These are phyloP conservation scores for Penicillium olsonii DNA, from an alignment of 2,329 filamentous ascomycete genomes.

Conservation along the genomic window DNA sequence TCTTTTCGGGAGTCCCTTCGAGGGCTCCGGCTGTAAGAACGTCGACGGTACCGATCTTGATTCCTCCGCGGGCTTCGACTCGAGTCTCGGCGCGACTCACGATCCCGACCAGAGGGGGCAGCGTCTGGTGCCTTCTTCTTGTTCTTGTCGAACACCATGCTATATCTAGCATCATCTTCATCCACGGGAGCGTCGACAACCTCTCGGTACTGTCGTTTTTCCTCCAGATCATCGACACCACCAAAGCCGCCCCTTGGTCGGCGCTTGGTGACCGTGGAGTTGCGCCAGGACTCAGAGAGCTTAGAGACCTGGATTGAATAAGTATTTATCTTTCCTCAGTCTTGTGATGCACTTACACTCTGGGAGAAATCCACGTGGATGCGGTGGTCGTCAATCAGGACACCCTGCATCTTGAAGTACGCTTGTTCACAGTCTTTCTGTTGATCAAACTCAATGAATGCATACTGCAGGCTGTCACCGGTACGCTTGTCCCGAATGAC, in stretches of 20 bases:
- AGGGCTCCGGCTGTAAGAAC: slow-evolving; percentile 35
- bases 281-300: slow-evolving; percentile 86
- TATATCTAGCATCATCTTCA: slow-evolving; percentile 61
- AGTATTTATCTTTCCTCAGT: slow-evolving; percentile 13
- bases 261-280: slow-evolving; percentile 79
- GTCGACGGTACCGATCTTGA: slow-evolving; percentile 41
- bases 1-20: slow-evolving; percentile 25
- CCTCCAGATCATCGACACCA: slow-evolving; percentile 83
- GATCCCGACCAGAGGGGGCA: slow-evolving; percentile 48
- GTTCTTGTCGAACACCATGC: slow-evolving; percentile 75
- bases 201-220: slow-evolving; percentile 84
- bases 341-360: slow-evolving; percentile 63
- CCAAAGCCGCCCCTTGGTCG: slow-evolving; percentile 77
- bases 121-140: slow-evolving; percentile 16
- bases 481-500: slow-evolving; percentile 93
- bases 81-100: slow-evolving; percentile 29
- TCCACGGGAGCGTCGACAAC: slow-evolving; percentile 53
- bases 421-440: slow-evolving; percentile 91
- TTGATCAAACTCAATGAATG: slow-evolving; percentile 94
- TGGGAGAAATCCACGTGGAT: slow-evolving; percentile 99
- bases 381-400: slow-evolving; percentile 92
- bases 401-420: slow-evolving; percentile 98
- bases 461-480: slow-evolving; percentile 93
- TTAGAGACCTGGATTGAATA: slow-evolving; percentile 59
- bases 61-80: slow-evolving; percentile 32